Percentiles rank a stretch among this genome's conserved stretches.
Conservation (phyloP, 768 basidiomycete species). For the Agrocybe praecox region DNA sequence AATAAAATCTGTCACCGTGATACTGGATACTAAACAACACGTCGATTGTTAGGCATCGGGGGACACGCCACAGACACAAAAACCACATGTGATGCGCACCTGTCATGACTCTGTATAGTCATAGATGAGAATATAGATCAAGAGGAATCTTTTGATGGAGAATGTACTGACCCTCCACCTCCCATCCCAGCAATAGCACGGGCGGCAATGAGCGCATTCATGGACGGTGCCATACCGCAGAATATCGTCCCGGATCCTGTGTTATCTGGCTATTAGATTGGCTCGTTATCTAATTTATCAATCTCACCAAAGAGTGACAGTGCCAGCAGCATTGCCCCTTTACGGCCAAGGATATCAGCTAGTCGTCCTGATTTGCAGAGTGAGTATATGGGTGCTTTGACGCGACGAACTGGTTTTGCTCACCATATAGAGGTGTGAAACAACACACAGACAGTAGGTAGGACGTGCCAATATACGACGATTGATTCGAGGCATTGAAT, state of each 20-base stretch:
- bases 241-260: conserved; percentile 80
- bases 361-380: conserved; percentile 59
- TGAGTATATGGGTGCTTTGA: conserved; percentile 27
- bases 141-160: conserved; percentile 13
- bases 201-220: conserved; percentile 79
- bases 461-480: conserved; percentile 87
- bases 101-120: conserved; percentile 69
- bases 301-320: conserved; percentile 76
- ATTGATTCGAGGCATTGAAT: conserved; percentile 77
- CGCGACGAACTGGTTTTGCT: conserved; percentile 24
- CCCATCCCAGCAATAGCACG: conserved; percentile 91
- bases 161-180: conserved; percentile 75
- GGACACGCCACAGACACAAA: conserved; percentile 8
- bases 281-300: conserved; percentile 11
- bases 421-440: conserved; percentile 89
- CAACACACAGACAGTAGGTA: conserved; percentile 89
- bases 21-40: conserved; percentile 64
- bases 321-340: conserved; percentile 85
- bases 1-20: conserved; percentile 87
- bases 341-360: conserved; percentile 83
- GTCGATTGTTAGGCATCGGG: conserved; percentile 22
- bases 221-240: conserved; percentile 86
- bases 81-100: conserved; percentile 43
- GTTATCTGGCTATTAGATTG: neutral
- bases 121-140: conserved; percentile 22